These are phyloP conservation scores for Blastobotrys malaysiensis DNA, from an alignment of 1,139 yeast species.

Conservation along the genomic window DNA sequence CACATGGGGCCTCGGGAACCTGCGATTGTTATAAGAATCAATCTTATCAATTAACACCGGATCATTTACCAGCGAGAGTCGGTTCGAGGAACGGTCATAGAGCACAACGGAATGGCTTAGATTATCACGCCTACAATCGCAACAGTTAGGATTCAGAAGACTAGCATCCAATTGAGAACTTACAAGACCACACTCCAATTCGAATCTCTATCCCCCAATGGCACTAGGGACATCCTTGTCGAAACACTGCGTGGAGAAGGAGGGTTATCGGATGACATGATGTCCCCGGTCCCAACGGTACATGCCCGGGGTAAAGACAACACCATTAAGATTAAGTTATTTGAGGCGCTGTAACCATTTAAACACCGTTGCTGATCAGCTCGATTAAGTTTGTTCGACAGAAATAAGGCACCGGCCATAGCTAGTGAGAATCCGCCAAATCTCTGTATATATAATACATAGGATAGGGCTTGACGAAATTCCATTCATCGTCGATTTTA, in stretches of 20 bases:
- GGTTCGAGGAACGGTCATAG: constrained; percentile 28
- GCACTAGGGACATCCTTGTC: constrained; percentile 29
- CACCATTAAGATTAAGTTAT: too few relatives aligned
- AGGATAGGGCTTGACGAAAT: too few relatives aligned
- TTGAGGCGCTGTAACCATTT: too few relatives aligned
- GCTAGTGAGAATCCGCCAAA: too few relatives aligned
- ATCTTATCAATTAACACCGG: constrained; percentile 11
- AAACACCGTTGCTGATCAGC: too few relatives aligned
- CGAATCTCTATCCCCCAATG: constrained; percentile 20
- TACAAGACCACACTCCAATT: constrained; percentile 33
- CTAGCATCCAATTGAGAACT: constrained; percentile 11
- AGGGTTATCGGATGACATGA: neutral
- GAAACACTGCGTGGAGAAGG: neutral
- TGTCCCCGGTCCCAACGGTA: neutral
- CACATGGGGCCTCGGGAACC: neutral
- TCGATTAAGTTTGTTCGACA: too few relatives aligned
- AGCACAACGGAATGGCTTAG: constrained; percentile 30
- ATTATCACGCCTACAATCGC: constrained; percentile 26
- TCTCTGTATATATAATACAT: too few relatives aligned
- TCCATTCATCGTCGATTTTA: too few relatives aligned
- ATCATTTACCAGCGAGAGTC: constrained; percentile 29
- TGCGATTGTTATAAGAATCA: neutral
- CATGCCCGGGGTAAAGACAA: too few relatives aligned
- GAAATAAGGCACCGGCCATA: too few relatives aligned
- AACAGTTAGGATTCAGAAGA: neutral